Evolutionary conservation across 176 grass and related monocot species (phyloP), one percentile per base, ranked within the genome.

Genomic region (Cenchrus purpureus): DNA sequence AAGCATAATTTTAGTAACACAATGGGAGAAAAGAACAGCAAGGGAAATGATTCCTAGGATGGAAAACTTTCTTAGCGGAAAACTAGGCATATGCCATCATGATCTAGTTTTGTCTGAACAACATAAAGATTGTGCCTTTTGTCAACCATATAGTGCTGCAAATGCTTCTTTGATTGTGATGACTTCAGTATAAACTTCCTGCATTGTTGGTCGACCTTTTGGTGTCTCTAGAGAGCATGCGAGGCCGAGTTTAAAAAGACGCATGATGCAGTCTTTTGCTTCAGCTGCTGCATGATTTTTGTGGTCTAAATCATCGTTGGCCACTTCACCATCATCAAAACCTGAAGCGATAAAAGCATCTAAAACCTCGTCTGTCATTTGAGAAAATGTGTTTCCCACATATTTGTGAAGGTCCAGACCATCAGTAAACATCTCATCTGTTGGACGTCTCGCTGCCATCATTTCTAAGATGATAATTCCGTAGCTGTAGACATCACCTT

Each of bases 401-500:
- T 74, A 88, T 17, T 69, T 90, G 50, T 88, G 83, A 68, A 93
- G 66, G 67, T 61, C 88, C 16, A 91, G 45, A 60, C 78, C 88
- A 79, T 90, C 12, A 0, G 68, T 83, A 53, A 93, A 90, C 66
- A 86, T 79, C 16, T 83, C 56, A 65, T 93, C 82, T 0, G 85
- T 85, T 59, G 91, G 91, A 28, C 61, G 31, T 72, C 65, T 90
- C 12, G 60, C 87, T 40, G 84, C 90, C 69, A 93, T 71, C 81
- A 93, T 65, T 83, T 93, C 88, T 50, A 93, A 46, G 34, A 88
- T 42, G 20, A 93, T 67, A 49, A 93, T 68, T 57, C 91, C 91
- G 19, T 85, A 93, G 73, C 82, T 90, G n/a, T 93, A 93, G 32
- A 93, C 74, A 32, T 93, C 91, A 3, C 78, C 85, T 54, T 85